Evolutionary conservation across 768 basidiomycete genomes (phyloP).

Genomic region (Hypholoma fasciculare): DNA sequence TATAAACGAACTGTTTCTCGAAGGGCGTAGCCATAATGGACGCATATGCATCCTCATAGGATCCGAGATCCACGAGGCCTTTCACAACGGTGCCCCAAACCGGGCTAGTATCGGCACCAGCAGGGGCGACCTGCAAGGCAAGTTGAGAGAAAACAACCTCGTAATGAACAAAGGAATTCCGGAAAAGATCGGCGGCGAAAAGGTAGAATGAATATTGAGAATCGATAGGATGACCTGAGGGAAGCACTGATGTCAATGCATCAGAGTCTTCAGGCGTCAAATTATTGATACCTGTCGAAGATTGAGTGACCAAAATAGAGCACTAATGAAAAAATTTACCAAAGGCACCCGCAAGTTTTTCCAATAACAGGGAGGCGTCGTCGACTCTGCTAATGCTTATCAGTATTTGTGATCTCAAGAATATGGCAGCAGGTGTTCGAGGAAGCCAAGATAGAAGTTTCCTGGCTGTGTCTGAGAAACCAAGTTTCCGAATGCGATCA

Average conservation of each 20-base stretch:
- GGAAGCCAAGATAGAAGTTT: constrained; percentile 80
- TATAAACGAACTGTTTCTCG: constrained; percentile 68
- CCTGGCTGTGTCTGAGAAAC: constrained; percentile 58
- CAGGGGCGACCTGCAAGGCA: constrained; percentile 70
- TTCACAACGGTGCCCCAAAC: constrained; percentile 82
- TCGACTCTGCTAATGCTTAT: constrained; percentile 66
- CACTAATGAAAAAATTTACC: constrained; percentile 45
- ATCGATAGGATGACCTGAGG: constrained; percentile 52
- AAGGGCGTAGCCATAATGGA: constrained; percentile 73
- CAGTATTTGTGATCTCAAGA: constrained; percentile 69
- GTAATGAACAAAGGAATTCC: constrained; percentile 50
- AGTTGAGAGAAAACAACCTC: constrained; percentile 78
- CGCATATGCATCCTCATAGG: constrained; percentile 88
- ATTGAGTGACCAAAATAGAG: constrained; percentile 11
- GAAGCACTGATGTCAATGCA: constrained; percentile 62
- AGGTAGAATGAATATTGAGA: constrained; percentile 76
- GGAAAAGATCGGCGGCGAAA: constrained; percentile 77
- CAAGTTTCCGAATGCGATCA: constrained; percentile 63
- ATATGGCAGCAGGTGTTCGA: constrained; percentile 71
- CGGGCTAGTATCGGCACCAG: constrained; percentile 54
- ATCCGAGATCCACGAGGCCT: constrained; percentile 68
- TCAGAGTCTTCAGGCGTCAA: constrained; percentile 58
- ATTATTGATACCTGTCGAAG: constrained; percentile 50
- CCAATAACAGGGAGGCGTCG: constrained; percentile 71
- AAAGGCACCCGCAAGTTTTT: constrained; percentile 74